phyloP scores from a whole-genome alignment of 2,329 filamentous ascomycete species.

The Aureobasidium sp. region DNA sequence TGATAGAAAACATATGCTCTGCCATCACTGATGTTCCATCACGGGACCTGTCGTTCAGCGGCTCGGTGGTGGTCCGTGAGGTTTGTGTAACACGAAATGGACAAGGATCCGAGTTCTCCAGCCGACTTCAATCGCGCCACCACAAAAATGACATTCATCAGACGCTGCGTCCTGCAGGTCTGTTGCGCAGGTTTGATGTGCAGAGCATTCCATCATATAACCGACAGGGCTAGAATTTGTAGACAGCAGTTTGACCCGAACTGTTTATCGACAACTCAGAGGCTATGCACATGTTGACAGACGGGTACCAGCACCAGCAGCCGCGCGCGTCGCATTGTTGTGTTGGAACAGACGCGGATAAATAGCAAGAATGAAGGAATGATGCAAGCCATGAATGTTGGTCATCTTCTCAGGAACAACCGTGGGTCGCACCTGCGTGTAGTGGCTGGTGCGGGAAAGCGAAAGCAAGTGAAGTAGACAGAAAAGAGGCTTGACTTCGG shows the following conservation, averaged over 20 bases:
- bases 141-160: constrained; percentile 7
- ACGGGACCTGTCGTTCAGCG: neutral
- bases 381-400: neutral
- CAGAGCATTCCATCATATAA: constrained; percentile 14
- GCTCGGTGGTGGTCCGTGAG: constrained; percentile 8
- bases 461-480: neutral
- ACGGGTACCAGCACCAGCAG: neutral
- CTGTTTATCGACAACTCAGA: neutral
- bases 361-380: neutral
- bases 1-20: neutral
- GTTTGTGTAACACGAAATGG: neutral
- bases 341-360: neutral
- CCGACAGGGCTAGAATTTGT: neutral
- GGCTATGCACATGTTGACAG: constrained; percentile 2
- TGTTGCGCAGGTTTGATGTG: constrained; percentile 7
- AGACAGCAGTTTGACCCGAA: neutral
- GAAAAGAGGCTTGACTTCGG: constrained; percentile 5
- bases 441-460: constrained; percentile 10
- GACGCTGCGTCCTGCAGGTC: constrained; percentile 6
- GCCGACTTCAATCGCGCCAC: constrained; percentile 6
- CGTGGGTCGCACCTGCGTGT: neutral
- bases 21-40: neutral
- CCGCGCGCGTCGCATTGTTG: constrained; percentile 5
- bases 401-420: neutral
- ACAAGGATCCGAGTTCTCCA: constrained; percentile 2